Conservation (phyloP, 306 rosid genomes). For the Benincasa hispida region DNA sequence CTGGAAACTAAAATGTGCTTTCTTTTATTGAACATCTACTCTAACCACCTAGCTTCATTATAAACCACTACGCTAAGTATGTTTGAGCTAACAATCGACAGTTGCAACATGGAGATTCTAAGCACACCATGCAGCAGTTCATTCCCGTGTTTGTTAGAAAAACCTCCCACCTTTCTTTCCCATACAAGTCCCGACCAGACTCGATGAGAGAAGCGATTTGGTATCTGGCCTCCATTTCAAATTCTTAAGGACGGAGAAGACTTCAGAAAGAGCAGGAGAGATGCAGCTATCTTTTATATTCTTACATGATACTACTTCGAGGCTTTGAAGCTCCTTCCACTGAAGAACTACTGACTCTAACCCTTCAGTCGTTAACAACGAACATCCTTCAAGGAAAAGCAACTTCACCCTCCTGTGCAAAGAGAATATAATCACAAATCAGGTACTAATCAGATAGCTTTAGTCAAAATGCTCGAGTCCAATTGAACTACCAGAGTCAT, state of each 20-base stretch:
- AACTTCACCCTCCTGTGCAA: slow-evolving; percentile 25
- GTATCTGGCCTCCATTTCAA: slow-evolving; percentile 36
- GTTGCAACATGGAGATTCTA: not conserved
- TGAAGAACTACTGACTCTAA: slow-evolving; percentile 32
- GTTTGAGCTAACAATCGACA: not conserved
- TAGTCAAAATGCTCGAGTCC: not conserved
- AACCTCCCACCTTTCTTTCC: slow-evolving; percentile 31
- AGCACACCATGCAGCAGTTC: not conserved
- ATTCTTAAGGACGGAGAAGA: slow-evolving; percentile 33
- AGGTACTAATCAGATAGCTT: not conserved
- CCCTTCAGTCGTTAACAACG: slow-evolving; percentile 27
- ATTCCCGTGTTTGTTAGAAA: slow-evolving; percentile 13
- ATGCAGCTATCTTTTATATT: slow-evolving; percentile 23
- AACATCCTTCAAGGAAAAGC: slow-evolving; percentile 32
- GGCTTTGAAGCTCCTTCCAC: slow-evolving; percentile 38
- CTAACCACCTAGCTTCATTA: not conserved
- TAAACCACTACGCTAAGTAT: not conserved
- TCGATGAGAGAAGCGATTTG: slow-evolving; percentile 23
- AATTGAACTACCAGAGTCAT: not conserved
- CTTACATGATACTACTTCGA: slow-evolving; percentile 31
- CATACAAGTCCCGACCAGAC: slow-evolving; percentile 19
- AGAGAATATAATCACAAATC: not conserved
- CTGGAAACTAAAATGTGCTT: not conserved
- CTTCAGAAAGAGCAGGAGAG: slow-evolving; percentile 25
- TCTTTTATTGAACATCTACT: not conserved